Conservation (phyloP, 805 yeast species). For the Candida insectalens region DNA sequence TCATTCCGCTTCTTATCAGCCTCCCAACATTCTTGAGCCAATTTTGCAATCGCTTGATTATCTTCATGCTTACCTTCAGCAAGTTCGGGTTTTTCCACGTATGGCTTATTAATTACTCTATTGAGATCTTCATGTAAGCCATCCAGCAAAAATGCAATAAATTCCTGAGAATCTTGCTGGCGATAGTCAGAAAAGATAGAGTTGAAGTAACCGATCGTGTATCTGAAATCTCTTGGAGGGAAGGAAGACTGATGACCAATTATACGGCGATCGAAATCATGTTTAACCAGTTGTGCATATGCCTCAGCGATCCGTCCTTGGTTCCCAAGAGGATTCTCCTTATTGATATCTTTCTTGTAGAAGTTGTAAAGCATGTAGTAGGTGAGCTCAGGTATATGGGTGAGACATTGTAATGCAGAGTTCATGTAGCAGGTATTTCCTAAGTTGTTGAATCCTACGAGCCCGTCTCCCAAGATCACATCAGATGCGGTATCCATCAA, state of each 20-base stretch:
- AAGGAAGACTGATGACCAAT: constrained; percentile 15
- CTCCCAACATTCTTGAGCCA: constrained; percentile 75
- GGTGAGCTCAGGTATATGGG: constrained; percentile 76
- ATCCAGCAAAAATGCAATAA: constrained; percentile 78
- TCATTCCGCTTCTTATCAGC: constrained; percentile 74
- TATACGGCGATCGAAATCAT: constrained; percentile 34
- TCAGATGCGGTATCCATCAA: constrained; percentile 15
- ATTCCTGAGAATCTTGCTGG: constrained; percentile 94
- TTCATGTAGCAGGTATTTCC: constrained; percentile 96
- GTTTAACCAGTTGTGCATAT: constrained; percentile 60
- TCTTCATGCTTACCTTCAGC: constrained; percentile 51
- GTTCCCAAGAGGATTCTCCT: constrained; percentile 76
- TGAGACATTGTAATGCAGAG: constrained; percentile 83
- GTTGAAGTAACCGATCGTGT: constrained; percentile 69
- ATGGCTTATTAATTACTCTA: constrained; percentile 73
- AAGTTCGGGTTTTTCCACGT: constrained; percentile 79
- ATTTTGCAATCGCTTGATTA: constrained; percentile 37
- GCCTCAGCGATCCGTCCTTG: constrained; percentile 71
- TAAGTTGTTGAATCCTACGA: constrained; percentile 55
- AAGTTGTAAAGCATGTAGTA: constrained; percentile 60
- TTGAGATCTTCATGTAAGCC: constrained; percentile 90
- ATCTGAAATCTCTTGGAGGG: constrained; percentile 72
- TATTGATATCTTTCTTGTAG: constrained; percentile 59
- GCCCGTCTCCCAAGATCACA: constrained; percentile 31
- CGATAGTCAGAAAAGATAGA: constrained; percentile 70